Evolutionary conservation across 371 early-diverging fungal species (phyloP).

Genomic region (Mucor mucedo): DNA sequence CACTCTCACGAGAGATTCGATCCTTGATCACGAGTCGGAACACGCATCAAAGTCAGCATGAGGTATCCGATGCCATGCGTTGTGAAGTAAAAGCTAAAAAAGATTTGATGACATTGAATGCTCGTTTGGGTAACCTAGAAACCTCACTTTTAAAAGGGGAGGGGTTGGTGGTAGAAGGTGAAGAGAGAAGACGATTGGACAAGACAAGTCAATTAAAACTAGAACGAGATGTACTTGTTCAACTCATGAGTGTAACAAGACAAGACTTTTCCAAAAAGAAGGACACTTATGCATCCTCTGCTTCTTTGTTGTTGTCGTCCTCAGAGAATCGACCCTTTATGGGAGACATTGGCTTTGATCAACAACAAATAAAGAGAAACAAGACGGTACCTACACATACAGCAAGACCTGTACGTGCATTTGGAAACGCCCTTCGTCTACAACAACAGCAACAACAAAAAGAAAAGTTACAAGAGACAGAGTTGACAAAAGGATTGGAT

Average conservation of each 20-base stretch:
- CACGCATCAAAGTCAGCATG: constrained; percentile 69
- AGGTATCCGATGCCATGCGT: constrained; percentile 76
- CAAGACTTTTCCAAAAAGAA: constrained; percentile 38
- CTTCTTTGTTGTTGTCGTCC: background rate
- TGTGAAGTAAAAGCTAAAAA: constrained; percentile 79
- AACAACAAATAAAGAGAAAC: constrained; percentile 6
- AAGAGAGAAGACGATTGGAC: constrained; percentile 75
- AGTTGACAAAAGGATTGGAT: constrained; percentile 73
- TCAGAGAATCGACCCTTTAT: background rate
- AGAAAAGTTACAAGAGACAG: constrained; percentile 60
- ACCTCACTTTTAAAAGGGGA: constrained; percentile 50
- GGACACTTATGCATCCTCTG: background rate
- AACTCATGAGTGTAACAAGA: constrained; percentile 53
- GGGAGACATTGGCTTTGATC: constrained; percentile 36
- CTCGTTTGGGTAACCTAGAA: constrained; percentile 62
- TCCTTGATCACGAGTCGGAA: constrained; percentile 70
- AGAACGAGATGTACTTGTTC: constrained; percentile 65
- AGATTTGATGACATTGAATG: constrained; percentile 52
- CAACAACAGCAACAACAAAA: background rate
- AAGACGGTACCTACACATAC: background rate
- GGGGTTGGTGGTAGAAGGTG: constrained; percentile 62
- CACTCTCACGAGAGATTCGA: constrained; percentile 70
- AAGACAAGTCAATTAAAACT: constrained; percentile 68
- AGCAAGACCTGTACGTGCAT: constrained; percentile 52
- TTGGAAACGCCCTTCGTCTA: constrained; percentile 61